Base-by-base conservation (phyloP, 306 rosid species). In the Arachis stenosperma region DNA sequence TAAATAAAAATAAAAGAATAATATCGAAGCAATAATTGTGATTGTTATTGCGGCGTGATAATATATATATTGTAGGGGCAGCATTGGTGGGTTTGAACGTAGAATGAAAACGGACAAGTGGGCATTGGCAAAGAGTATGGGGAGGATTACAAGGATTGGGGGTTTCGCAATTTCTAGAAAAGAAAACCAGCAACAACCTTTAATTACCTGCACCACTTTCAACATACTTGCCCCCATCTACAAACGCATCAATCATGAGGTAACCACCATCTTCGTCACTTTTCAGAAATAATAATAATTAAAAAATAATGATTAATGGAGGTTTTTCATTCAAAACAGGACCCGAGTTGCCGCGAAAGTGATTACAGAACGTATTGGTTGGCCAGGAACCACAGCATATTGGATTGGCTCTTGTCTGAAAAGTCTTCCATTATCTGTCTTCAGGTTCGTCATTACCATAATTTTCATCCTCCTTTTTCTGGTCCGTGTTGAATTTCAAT, bases 211-310 rank as follows among this genome's bases (percentile, higher is more conserved):
- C 76, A 94, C 99, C 7, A 94, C 99, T 37, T 94, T 94, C 70
- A 94, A 94, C 78, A 91, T 94, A 60, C 97, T 94, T 41, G 99
- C 99, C 43, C 99, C 99, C 52, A 94, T 94, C n/a, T 94, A 94
- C 83, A 94, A 94, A 79, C 97, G 99, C 30, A 73, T 94, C 70
- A 67, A 79, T 64, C 82, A 72, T 10, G 87, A 94, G 91, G 98
- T 93, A 6, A 42, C 6, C 6, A 75, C 1, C 9, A 60, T 39
- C 30, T 41, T 12, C 30, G 9, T 0, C 50, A 50, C 3, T 39
- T 72, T 37, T 2, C 39, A 60, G 2, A 6, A 27, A 46, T 41
- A 2, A 11, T 47, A 59, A 36, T 27, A 62, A 37, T 5, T 67
- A 8, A 77, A 15, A 29, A 41, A 22, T 22, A 22, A 22, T 22